phyloP scores from a whole-genome alignment of 192 early-diverging fungal genomes.

The Umbelopsis isabellina region DNA sequence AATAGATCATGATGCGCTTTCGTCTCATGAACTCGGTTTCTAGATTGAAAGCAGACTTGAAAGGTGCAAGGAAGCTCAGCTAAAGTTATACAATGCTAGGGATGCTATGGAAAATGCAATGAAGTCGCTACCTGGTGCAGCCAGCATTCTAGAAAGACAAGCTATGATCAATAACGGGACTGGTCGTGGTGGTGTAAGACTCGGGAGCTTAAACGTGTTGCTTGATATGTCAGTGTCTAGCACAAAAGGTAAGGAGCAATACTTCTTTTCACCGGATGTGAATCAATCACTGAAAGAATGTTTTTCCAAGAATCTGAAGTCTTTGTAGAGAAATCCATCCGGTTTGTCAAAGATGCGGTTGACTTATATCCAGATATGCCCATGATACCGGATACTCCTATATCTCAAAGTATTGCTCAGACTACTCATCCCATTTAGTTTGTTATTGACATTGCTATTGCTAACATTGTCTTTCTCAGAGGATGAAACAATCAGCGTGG shows the following conservation, averaged over 20 bases:
- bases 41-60: conserved; percentile 27
- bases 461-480: not conserved
- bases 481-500: conserved; percentile 21
- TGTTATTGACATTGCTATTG: not conserved
- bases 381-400: conserved; percentile 25
- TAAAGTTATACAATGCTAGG: conserved; percentile 31
- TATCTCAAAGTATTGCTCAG: conserved; percentile 18
- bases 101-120: conserved; percentile 37
- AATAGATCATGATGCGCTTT: not conserved
- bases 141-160: conserved; percentile 34
- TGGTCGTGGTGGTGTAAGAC: conserved; percentile 12
- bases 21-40: not conserved
- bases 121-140: conserved; percentile 35
- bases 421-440: not conserved
- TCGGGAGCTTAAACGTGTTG: conserved; percentile 1
- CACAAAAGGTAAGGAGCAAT: not conserved
- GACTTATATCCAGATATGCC: conserved; percentile 26
- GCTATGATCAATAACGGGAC: conserved; percentile 18
- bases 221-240: conserved; percentile 6
- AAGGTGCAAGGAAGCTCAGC: conserved; percentile 21
- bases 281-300: not conserved
- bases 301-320: conserved; percentile 7
- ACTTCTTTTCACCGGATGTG: not conserved
- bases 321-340: conserved; percentile 16
- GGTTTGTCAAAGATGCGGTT: conserved; percentile 23